These are phyloP conservation scores for Phialocephala sp. DNA, from an alignment of 2,329 filamentous ascomycete species.

Conservation along the genomic window DNA sequence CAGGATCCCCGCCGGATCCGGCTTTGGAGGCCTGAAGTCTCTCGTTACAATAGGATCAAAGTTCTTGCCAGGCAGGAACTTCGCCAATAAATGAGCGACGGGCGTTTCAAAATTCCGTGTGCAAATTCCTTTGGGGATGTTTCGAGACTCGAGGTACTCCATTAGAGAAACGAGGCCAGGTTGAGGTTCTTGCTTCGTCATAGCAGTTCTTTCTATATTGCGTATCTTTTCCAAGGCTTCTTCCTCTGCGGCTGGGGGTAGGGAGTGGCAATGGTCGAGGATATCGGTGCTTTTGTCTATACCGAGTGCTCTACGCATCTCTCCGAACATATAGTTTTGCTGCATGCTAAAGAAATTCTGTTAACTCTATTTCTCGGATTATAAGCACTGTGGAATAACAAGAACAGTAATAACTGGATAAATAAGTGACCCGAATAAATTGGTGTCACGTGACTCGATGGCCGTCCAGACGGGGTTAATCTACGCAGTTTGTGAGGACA, in stretches of 20 bases:
- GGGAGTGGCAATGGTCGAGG: constrained; percentile 81
- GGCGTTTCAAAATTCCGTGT: constrained; percentile 91
- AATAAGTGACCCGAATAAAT: not conserved
- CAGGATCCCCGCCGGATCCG: constrained; percentile 84
- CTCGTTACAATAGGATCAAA: constrained; percentile 85
- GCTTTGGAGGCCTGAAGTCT: constrained; percentile 83
- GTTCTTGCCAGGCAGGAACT: constrained; percentile 69
- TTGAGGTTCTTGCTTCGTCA: constrained; percentile 81
- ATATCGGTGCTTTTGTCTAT: constrained; percentile 82
- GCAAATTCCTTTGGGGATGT: constrained; percentile 80
- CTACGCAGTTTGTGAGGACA: too few species aligned
- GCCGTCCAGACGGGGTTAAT: too few species aligned
- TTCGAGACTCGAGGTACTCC: constrained; percentile 74
- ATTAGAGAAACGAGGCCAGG: constrained; percentile 80
- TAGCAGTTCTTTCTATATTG: constrained; percentile 79
- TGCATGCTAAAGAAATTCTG: constrained; percentile 64
- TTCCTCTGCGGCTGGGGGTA: constrained; percentile 67
- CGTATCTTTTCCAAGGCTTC: constrained; percentile 76
- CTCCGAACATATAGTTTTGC: constrained; percentile 92
- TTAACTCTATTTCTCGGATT: constrained; percentile 22
- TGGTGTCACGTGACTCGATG: too few species aligned
- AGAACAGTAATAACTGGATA: not conserved
- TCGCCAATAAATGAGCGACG: constrained; percentile 74
- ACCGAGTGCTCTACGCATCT: constrained; percentile 79
- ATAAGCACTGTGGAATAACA: not conserved